phyloP scores from a whole-genome alignment of 148 eudicot genomes.

The Amaranthus cruentus region DNA sequence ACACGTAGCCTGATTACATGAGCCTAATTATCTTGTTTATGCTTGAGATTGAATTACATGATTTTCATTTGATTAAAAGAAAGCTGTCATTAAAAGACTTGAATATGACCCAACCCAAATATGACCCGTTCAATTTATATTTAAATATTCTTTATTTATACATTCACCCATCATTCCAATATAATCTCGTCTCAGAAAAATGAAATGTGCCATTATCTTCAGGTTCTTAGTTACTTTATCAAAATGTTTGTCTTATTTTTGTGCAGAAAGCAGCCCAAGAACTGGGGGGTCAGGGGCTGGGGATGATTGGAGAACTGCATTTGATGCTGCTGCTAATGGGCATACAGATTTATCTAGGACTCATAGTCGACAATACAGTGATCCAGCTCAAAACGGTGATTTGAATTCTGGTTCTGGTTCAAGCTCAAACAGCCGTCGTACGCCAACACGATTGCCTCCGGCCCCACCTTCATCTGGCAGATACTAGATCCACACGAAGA shows the following conservation, averaged over 20 bases:
- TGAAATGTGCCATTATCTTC: background rate
- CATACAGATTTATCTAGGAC: conserved; percentile 53
- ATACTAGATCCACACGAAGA: conserved; percentile 44
- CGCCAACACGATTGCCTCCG: conserved; percentile 89
- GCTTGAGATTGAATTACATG: too few relatives aligned
- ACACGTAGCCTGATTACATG: too few relatives aligned
- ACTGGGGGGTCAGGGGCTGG: conserved; percentile 52
- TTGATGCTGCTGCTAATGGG: conserved; percentile 95
- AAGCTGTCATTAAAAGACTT: too few relatives aligned
- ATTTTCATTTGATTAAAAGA: too few relatives aligned
- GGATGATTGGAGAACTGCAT: conserved; percentile 96
- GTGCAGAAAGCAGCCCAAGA: conserved; percentile 85
- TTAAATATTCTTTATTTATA: too few relatives aligned
- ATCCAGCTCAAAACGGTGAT: conserved; percentile 81
- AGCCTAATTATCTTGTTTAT: too few relatives aligned
- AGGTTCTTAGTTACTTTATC: background rate
- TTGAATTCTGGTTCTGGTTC: conserved; percentile 49
- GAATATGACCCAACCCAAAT: too few relatives aligned
- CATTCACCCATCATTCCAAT: too few relatives aligned
- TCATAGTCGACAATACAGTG: conserved; percentile 67
- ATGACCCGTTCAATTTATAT: too few relatives aligned
- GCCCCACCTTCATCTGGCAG: conserved; percentile 89
- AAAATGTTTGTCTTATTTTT: background rate
- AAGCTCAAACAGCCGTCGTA: conserved; percentile 70
- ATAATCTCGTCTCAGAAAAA: too few relatives aligned